Evolutionary conservation across 2,329 filamentous ascomycete species (phyloP).

Genomic region (Fusarium citri): DNA sequence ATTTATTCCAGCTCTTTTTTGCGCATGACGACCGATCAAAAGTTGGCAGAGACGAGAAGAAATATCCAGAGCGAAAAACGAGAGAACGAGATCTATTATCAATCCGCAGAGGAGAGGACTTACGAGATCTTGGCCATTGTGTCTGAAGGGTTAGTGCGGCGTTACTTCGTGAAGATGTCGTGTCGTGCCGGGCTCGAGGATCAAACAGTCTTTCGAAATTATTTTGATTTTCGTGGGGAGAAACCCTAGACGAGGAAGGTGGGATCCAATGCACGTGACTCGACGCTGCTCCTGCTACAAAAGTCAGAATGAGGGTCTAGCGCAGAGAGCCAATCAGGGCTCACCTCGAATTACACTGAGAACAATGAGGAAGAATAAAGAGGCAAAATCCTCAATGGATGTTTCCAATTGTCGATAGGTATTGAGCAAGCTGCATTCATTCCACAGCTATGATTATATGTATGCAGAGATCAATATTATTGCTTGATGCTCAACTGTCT

Average conservation of each 20-base stretch:
- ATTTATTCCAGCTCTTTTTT: conserved; percentile 17
- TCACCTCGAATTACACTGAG: neutral
- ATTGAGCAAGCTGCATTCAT: neutral
- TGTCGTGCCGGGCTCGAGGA: conserved; percentile 52
- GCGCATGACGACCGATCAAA: conserved; percentile 27
- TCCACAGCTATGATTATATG: too few relatives aligned
- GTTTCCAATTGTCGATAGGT: neutral
- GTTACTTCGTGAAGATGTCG: conserved; percentile 53
- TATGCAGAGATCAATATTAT: too few relatives aligned
- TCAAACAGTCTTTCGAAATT: conserved; percentile 42
- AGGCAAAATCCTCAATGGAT: neutral
- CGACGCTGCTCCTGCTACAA: neutral
- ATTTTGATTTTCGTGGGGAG: conserved; percentile 47
- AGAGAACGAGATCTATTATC: conserved; percentile 2
- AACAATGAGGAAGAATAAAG: neutral
- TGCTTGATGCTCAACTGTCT: neutral
- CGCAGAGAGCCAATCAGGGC: conserved; percentile 2
- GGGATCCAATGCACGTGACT: conserved; percentile 47
- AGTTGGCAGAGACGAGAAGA: conserved; percentile 29
- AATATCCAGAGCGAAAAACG: conserved; percentile 1
- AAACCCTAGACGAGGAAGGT: conserved; percentile 54
- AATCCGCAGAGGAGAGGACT: conserved; percentile 47
- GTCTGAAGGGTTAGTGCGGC: conserved; percentile 58
- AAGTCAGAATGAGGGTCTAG: neutral
- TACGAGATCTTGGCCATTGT: conserved; percentile 74